Percentiles rank a stretch among this genome's conserved stretches.
Conservation (phyloP, 2,329 filamentous ascomycete genomes). For the Ilyonectria sp. region DNA sequence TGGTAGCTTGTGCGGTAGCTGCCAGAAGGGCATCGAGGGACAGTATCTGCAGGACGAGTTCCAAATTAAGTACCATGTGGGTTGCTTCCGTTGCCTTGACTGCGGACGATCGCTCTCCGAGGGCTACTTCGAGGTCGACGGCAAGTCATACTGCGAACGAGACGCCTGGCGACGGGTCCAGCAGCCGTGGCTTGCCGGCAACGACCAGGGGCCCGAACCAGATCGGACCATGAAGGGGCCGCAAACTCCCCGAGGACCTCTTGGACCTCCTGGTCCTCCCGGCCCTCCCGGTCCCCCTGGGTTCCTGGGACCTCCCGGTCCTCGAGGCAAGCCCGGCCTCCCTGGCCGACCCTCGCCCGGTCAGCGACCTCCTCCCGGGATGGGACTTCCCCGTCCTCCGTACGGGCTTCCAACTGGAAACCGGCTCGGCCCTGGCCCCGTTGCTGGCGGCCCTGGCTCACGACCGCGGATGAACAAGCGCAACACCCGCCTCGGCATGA, state of each 20-base stretch:
- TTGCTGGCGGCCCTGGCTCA: slow-evolving; percentile 50
- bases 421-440: slow-evolving; percentile 52
- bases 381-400: slow-evolving; percentile 44
- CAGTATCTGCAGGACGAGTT: slow-evolving; percentile 90
- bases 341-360: slow-evolving; percentile 43
- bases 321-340: slow-evolving; percentile 34
- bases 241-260: slow-evolving; percentile 25
- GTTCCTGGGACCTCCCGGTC: slow-evolving; percentile 6
- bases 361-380: slow-evolving; percentile 38
- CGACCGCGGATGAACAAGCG: slow-evolving; percentile 72
- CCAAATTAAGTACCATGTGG: slow-evolving; percentile 85
- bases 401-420: slow-evolving; percentile 45
- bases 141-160: slow-evolving; percentile 86
- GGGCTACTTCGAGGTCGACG: slow-evolving; percentile 92
- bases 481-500: slow-evolving; percentile 73
- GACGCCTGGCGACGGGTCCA: slow-evolving; percentile 78
- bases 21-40: slow-evolving; percentile 90
- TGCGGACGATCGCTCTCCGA: slow-evolving; percentile 82
- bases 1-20: slow-evolving; percentile 85
- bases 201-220: slow-evolving; percentile 17
- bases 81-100: slow-evolving; percentile 87
- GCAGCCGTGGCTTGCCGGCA: slow-evolving; percentile 37
- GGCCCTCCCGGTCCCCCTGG: not conserved
- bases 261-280: slow-evolving; percentile 1
- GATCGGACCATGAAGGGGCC: slow-evolving; percentile 38